Evolutionary conservation across 2,329 filamentous ascomycete species (phyloP).

Genomic region (Arachnomyces sp.): DNA sequence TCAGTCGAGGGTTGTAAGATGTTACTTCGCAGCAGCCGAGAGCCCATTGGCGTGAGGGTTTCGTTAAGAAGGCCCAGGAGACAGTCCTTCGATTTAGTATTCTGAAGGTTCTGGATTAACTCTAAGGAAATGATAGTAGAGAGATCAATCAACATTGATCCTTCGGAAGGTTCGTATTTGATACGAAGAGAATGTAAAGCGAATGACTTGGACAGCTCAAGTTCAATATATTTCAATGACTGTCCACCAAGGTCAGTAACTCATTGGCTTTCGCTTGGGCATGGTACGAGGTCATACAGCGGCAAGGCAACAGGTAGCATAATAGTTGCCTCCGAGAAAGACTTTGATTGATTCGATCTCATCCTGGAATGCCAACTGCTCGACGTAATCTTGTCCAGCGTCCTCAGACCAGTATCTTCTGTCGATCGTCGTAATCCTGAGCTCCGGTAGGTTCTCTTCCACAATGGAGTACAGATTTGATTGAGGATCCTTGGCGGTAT

Average conservation of each 20-base stretch:
- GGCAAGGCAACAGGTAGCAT: slow-evolving; percentile 74
- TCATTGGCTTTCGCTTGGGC: too few relatives aligned
- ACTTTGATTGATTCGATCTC: slow-evolving; percentile 77
- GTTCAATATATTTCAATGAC: slow-evolving; percentile 74
- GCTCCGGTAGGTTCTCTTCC: slow-evolving; percentile 60
- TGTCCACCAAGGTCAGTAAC: slow-evolving; percentile 30
- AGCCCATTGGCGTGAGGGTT: slow-evolving; percentile 82
- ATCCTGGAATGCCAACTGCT: slow-evolving; percentile 68
- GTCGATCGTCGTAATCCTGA: slow-evolving; percentile 59
- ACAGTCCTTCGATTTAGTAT: slow-evolving; percentile 69
- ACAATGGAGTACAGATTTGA: slow-evolving; percentile 70
- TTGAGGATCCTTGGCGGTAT: slow-evolving; percentile 60
- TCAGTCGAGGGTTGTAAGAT: slow-evolving; percentile 83
- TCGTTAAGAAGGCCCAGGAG: slow-evolving; percentile 80
- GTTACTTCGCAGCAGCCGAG: slow-evolving; percentile 72
- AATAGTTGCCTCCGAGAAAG: slow-evolving; percentile 74
- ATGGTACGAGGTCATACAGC: slow-evolving; percentile 53
- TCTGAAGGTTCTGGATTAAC: slow-evolving; percentile 77
- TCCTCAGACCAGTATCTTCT: slow-evolving; percentile 78
- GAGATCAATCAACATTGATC: slow-evolving; percentile 92
- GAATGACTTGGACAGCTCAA: slow-evolving; percentile 61
- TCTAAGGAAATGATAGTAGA: slow-evolving; percentile 82
- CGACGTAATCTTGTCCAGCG: slow-evolving; percentile 67
- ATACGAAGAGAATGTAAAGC: slow-evolving; percentile 74
- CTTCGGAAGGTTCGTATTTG: slow-evolving; percentile 78